A percentile compares a stretch with the other conserved stretches of the same genome.
Conservation (phyloP, 2,329 filamentous ascomycete genomes). For the Plectosphaerella cucumerina region DNA sequence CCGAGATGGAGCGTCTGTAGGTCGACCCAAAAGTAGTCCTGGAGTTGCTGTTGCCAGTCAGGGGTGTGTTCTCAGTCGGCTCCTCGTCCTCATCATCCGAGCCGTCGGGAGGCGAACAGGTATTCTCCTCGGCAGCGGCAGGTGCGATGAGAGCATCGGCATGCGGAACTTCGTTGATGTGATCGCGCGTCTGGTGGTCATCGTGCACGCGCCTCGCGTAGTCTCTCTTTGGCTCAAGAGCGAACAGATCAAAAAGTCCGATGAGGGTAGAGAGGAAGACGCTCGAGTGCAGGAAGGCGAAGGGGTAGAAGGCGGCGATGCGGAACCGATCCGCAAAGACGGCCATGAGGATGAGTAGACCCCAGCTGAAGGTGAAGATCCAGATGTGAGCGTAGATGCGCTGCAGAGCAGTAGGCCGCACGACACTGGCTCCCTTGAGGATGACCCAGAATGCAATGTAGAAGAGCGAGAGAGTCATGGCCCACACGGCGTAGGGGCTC, state of each 20-base stretch:
- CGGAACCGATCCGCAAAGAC: slow-evolving; percentile 72
- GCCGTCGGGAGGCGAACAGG: slow-evolving; percentile 15
- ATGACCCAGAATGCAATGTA: slow-evolving; percentile 80
- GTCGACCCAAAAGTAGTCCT: slow-evolving; percentile 51
- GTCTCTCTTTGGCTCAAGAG: slow-evolving; percentile 64
- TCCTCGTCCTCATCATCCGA: slow-evolving; percentile 27
- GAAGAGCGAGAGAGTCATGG: slow-evolving; percentile 79
- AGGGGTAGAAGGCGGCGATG: slow-evolving; percentile 72
- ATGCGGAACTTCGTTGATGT: slow-evolving; percentile 22
- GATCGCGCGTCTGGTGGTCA: slow-evolving; percentile 39
- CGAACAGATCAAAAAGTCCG: slow-evolving; percentile 75
- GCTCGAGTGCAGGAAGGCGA: slow-evolving; percentile 74
- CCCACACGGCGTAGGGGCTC: slow-evolving; percentile 82
- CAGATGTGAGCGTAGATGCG: slow-evolving; percentile 78
- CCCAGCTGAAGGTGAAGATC: slow-evolving; percentile 75
- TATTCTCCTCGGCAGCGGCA: slow-evolving; percentile 29
- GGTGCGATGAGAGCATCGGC: slow-evolving; percentile 33
- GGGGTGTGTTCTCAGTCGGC: slow-evolving; percentile 50
- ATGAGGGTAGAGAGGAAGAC: slow-evolving; percentile 72
- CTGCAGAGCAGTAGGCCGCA: slow-evolving; percentile 81
- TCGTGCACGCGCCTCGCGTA: slow-evolving; percentile 59
- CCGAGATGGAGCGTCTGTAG: slow-evolving; percentile 46
- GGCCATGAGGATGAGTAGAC: slow-evolving; percentile 65
- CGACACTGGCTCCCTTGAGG: slow-evolving; percentile 70
- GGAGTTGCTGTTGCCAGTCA: slow-evolving; percentile 28